A percentile compares a stretch with the other conserved stretches of the same genome.
phyloP scores from a whole-genome alignment of 805 yeast species.

The Candida sithepensis region DNA sequence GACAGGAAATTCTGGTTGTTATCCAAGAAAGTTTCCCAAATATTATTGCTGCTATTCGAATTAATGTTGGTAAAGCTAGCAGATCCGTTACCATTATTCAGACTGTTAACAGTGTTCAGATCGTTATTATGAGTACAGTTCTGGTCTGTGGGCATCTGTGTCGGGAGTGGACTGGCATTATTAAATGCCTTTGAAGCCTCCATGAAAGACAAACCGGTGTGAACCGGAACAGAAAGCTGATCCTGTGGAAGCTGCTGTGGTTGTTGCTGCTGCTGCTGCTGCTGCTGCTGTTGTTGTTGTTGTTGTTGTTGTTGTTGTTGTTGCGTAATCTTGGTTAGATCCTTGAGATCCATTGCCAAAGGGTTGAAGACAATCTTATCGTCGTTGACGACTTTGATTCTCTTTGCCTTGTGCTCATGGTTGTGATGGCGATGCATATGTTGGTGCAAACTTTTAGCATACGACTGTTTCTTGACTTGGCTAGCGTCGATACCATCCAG shows the following conservation, averaged over 20 bases:
- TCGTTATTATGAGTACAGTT: no score
- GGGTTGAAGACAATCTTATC: constrained; percentile 28
- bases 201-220: no score
- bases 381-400: neutral
- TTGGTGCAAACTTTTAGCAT: neutral
- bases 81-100: no score
- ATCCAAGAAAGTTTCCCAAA: constrained; percentile 10
- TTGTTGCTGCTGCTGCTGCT: neutral
- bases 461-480: neutral
- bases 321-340: neutral
- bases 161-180: no score
- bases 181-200: no score
- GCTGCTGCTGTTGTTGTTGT: neutral
- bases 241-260: no score
- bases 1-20: constrained; percentile 1
- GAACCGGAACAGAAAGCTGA: no score
- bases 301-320: neutral
- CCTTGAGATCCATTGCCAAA: constrained; percentile 16
- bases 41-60: neutral
- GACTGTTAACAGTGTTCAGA: no score
- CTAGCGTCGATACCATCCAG: neutral
- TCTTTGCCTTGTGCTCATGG: neutral
- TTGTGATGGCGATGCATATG: neutral
- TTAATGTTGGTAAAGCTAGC: no score
- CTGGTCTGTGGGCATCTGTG: no score